Evolutionary conservation across 2,329 filamentous ascomycete species (phyloP).

Genomic region (Colletotrichum plurivorum): DNA sequence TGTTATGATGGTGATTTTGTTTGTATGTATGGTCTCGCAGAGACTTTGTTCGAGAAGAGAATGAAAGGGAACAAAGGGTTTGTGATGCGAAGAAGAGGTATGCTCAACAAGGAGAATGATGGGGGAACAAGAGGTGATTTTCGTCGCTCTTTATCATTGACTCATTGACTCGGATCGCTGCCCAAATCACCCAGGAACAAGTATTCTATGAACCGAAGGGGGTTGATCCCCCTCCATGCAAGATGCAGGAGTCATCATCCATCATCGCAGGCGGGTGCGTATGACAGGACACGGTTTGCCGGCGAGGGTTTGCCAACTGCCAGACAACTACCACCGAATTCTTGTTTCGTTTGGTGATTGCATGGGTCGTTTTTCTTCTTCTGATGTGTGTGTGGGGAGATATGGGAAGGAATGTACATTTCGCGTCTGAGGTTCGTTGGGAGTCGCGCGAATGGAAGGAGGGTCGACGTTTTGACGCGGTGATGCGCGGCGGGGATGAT

Average conservation of each 20-base stretch:
- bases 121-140: not conserved
- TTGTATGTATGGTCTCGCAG: constrained; percentile 7
- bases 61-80: not conserved
- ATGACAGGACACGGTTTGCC: constrained; percentile 2
- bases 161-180: not conserved
- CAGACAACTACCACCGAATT: not conserved
- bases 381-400: too few species aligned
- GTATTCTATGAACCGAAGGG: too few species aligned
- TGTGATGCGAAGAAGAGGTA: not conserved
- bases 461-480: not conserved
- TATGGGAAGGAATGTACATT: not conserved
- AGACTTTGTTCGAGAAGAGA: constrained; percentile 1
- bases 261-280: not conserved
- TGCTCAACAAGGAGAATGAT: not conserved
- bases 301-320: not conserved
- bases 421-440: not conserved
- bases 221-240: not conserved
- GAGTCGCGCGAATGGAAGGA: not conserved
- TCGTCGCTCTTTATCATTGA: constrained; percentile 7
- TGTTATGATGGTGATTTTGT: not conserved
- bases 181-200: not conserved
- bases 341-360: constrained; percentile 24
- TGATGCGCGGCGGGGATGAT: constrained; percentile 10
- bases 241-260: constrained; percentile 15
- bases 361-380: not conserved